Base-by-base conservation (phyloP, 441 rosid species). In the Hypseocharis bilobata region DNA sequence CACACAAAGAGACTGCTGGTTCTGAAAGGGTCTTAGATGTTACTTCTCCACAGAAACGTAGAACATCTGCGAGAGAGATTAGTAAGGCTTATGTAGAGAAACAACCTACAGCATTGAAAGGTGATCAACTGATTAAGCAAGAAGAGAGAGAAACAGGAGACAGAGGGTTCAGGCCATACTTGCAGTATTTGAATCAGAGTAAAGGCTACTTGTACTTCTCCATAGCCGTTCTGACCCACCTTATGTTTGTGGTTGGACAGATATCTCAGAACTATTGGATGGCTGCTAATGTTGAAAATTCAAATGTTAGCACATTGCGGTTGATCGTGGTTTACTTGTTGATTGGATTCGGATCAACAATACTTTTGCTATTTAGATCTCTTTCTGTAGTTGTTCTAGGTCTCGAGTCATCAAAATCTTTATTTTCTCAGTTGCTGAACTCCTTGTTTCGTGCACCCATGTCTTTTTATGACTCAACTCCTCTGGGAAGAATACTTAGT, bases 1-100 rank as follows among this genome's bases (percentile, higher is more conserved):
- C 99, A 59, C 96, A 91, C 76, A 88, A 81, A 80, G 91, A 94
- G 78, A 94, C 96, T 0, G 99, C 97, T 45, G 97, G 99, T 20
- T 81, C 91, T 1, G 86, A 84, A 56, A 82, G 85, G 70, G 80
- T 80, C 62, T 63, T 78, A 1, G 79, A 76, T 25, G 85, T 76
- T 40, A 70, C 80, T 3, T 51, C 75, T 54, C 72, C 76, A 3
- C 56, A 74, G 66, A 80, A 69, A 60, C 75, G 4, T 23, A 66
- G 68, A 52, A 56, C 62, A 54, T 70, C 80, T 54, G 47, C 65
- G 6, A 78, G 69, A 73, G 93, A 93, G 79, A 91, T 91, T 69
- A 74, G 72, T 75, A 83, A 70, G 63, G 76, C 80, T 6, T 68
- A 69, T 70, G 70, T 76, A 2, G 83, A 78, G 62, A 80, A 76